Percentiles rank a stretch among this genome's conserved stretches.
Evolutionary conservation across 2,329 filamentous ascomycete species (phyloP).

Genomic region (Daldinia sp.): DNA sequence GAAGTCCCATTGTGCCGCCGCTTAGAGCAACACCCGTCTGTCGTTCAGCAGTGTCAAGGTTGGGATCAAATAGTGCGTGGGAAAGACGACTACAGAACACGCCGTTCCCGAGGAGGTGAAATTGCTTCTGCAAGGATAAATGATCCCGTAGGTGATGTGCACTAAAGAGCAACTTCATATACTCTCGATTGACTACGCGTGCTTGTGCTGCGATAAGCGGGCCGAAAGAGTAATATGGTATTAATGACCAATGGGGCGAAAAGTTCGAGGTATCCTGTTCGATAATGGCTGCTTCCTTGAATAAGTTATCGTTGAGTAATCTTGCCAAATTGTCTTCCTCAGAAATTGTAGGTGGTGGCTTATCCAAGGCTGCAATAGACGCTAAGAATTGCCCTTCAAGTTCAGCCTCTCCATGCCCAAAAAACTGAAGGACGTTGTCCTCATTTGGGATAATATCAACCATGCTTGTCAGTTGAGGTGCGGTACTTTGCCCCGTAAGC

Average conservation of each 20-base stretch:
- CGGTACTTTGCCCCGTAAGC: not conserved
- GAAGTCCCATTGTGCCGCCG: constrained; percentile 82
- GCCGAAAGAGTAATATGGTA: constrained; percentile 79
- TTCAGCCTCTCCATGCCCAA: constrained; percentile 60
- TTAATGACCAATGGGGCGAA: constrained; percentile 68
- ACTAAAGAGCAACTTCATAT: constrained; percentile 79
- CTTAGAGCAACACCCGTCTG: constrained; percentile 75
- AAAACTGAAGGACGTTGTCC: constrained; percentile 57
- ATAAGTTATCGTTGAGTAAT: constrained; percentile 58
- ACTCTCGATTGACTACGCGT: constrained; percentile 80
- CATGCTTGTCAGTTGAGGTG: not conserved
- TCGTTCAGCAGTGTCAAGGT: constrained; percentile 82
- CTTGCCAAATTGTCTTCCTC: constrained; percentile 55
- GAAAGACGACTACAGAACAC: constrained; percentile 84
- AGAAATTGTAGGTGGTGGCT: constrained; percentile 47
- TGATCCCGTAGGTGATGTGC: constrained; percentile 79
- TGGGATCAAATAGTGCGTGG: constrained; percentile 85
- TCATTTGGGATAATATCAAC: constrained; percentile 19
- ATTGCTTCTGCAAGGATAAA: constrained; percentile 79
- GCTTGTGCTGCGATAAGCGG: constrained; percentile 81
- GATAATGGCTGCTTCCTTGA: constrained; percentile 43
- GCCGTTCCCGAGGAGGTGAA: constrained; percentile 87
- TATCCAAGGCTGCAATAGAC: constrained; percentile 63
- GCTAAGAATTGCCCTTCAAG: constrained; percentile 63
- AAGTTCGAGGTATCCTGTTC: constrained; percentile 50